Percentiles rank a stretch among this genome's conserved stretches.
Evolutionary conservation across 75 land plant species (phyloP).

Genomic region (Larix kaempferi): DNA sequence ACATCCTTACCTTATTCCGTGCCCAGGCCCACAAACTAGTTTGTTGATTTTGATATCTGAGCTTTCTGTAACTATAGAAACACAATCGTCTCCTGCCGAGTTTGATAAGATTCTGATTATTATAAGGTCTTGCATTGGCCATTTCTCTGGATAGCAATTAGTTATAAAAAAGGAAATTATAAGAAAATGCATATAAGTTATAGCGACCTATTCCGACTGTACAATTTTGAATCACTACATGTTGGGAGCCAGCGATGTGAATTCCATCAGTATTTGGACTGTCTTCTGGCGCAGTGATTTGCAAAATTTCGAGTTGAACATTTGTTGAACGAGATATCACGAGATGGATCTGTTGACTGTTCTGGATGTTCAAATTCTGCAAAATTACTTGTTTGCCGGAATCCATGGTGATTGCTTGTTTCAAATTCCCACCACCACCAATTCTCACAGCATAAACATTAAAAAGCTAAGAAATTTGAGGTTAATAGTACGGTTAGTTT

Average conservation of each 20-base stretch:
- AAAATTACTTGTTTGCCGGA: constrained; percentile 37
- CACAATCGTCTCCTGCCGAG: constrained; percentile 52
- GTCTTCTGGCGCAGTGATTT: constrained; percentile 41
- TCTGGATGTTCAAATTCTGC: constrained; percentile 25
- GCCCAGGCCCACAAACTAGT: constrained; percentile 36
- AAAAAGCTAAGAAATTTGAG: no score
- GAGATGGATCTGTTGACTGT: constrained; percentile 70
- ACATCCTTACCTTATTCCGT: constrained; percentile 26
- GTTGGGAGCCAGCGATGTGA: constrained; percentile 46
- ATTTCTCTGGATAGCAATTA: no score
- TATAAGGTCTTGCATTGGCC: no score
- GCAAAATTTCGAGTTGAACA: constrained; percentile 39
- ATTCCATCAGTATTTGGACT: constrained; percentile 94
- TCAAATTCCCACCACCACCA: no score
- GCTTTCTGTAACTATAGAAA: constrained; percentile 4
- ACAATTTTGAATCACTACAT: constrained; percentile 39
- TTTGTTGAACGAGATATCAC: constrained; percentile 13
- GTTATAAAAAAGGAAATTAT: no score
- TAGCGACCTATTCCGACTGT: constrained; percentile 46
- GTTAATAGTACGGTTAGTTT: no score
- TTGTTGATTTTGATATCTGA: constrained; percentile 21
- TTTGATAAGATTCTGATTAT: no score
- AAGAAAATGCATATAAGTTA: no score
- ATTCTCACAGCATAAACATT: no score
- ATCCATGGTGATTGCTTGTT: constrained; percentile 50